Evolutionary conservation across 495 filamentous ascomycete genomes (phyloP).

Genomic region (Neurospora sublineolata): DNA sequence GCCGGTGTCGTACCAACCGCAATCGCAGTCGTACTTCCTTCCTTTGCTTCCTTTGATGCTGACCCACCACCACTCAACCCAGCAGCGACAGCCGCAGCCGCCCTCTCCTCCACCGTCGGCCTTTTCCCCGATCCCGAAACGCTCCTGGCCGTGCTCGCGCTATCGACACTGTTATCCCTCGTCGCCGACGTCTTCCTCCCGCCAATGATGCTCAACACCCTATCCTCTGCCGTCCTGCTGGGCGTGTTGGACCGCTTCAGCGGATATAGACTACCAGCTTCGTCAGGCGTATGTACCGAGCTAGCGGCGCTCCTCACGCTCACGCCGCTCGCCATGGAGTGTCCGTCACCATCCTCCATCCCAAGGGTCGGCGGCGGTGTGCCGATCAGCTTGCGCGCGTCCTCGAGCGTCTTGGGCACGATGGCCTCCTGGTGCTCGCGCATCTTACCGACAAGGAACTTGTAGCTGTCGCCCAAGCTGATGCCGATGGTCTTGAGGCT

Average conservation of each 20-base stretch:
- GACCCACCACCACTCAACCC: neutral
- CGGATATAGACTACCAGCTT: slow-evolving; percentile 10
- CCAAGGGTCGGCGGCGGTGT: slow-evolving; percentile 41
- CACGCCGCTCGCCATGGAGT: neutral
- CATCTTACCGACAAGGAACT: slow-evolving; percentile 82
- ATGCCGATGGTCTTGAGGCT: slow-evolving; percentile 79
- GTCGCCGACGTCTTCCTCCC: slow-evolving; percentile 28
- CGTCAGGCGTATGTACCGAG: slow-evolving; percentile 32
- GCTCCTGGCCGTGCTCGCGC: slow-evolving; percentile 48
- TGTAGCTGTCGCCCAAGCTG: slow-evolving; percentile 82
- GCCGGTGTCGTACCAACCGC: neutral
- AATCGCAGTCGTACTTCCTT: slow-evolving; percentile 10
- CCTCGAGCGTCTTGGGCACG: slow-evolving; percentile 81
- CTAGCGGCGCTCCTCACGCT: slow-evolving; percentile 22
- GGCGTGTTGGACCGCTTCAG: slow-evolving; percentile 18
- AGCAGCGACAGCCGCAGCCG: slow-evolving; percentile 33
- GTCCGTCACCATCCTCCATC: slow-evolving; percentile 41
- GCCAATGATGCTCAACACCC: slow-evolving; percentile 51
- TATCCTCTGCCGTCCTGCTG: slow-evolving; percentile 34
- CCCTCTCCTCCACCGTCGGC: slow-evolving; percentile 19
- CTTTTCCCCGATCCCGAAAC: neutral
- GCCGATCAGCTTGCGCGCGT: slow-evolving; percentile 76
- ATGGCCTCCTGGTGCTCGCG: slow-evolving; percentile 50
- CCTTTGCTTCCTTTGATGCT: slow-evolving; percentile 21
- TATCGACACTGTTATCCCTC: slow-evolving; percentile 70